These are phyloP conservation scores for Madurella fahalii DNA, from an alignment of 2,329 filamentous ascomycete species.

Conservation along the genomic window DNA sequence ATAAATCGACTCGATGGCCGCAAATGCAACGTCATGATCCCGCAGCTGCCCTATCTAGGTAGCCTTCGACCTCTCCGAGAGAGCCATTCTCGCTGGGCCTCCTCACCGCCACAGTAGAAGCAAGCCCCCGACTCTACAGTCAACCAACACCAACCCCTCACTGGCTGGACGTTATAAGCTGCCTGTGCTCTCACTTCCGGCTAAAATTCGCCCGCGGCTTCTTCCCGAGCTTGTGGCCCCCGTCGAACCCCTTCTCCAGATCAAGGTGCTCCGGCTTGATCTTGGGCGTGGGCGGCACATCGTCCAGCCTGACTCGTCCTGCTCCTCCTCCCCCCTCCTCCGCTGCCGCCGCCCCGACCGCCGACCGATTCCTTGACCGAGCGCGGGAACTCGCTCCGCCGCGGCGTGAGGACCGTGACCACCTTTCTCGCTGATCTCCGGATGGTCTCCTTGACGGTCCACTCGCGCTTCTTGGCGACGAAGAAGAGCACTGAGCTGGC, in stretches of 20 bases:
- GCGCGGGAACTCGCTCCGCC: slow-evolving; percentile 56
- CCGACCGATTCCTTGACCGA: slow-evolving; percentile 45
- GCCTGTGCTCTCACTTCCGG: slow-evolving; percentile 28
- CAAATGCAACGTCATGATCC: background rate
- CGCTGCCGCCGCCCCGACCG: too few relatives aligned
- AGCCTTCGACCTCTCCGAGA: background rate
- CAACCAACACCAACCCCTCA: background rate
- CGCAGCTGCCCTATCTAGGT: background rate
- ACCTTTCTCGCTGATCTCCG: slow-evolving; percentile 63
- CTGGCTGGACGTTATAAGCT: background rate
- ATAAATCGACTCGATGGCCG: slow-evolving; percentile 2
- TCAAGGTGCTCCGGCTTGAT: slow-evolving; percentile 54
- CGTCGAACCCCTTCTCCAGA: slow-evolving; percentile 53
- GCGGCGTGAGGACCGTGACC: slow-evolving; percentile 58
- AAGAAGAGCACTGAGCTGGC: slow-evolving; percentile 67
- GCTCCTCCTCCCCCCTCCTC: slow-evolving; percentile 27
- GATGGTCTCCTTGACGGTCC: slow-evolving; percentile 71
- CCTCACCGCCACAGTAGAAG: background rate
- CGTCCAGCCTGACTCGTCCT: slow-evolving; percentile 46
- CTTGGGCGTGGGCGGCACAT: slow-evolving; percentile 57
- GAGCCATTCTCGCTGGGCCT: background rate
- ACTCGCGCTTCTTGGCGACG: slow-evolving; percentile 78
- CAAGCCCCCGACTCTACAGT: background rate
- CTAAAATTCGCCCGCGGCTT: slow-evolving; percentile 36
- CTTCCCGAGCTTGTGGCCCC: slow-evolving; percentile 23